Percentiles rank a stretch among this genome's conserved stretches.
Conservation (phyloP, 2,329 filamentous ascomycete species). For the Colletotrichum lini region DNA sequence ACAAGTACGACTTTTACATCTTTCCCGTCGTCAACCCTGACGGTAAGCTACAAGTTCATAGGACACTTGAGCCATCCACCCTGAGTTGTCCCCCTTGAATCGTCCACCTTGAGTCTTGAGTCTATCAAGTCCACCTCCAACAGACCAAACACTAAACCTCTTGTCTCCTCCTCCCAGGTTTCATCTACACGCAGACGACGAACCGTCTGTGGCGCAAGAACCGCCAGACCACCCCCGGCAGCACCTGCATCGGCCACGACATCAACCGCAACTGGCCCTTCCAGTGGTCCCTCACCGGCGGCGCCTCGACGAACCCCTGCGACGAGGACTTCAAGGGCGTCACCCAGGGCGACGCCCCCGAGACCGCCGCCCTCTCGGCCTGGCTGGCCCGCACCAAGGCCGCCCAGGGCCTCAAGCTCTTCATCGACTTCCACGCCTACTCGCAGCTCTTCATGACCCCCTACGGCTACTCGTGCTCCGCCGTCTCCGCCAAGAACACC, state of each 20-base stretch:
- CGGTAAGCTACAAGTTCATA: constrained; percentile 48
- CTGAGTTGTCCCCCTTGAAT: no score
- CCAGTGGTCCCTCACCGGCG: constrained; percentile 59
- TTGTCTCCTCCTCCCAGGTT: constrained; percentile 52
- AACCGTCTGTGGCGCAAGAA: constrained; percentile 70
- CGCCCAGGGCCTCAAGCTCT: constrained; percentile 64
- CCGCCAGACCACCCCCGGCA: constrained; percentile 53
- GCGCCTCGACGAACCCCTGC: constrained; percentile 61
- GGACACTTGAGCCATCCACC: no score
- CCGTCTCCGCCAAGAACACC: constrained; percentile 60
- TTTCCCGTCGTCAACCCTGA: constrained; percentile 69
- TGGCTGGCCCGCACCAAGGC: constrained; percentile 46
- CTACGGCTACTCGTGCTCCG: constrained; percentile 72
- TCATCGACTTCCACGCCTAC: constrained; percentile 73
- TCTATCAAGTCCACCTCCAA: no score
- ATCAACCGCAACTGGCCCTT: constrained; percentile 69
- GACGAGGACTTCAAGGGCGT: constrained; percentile 57
- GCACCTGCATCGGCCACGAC: constrained; percentile 59
- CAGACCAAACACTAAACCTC: no score
- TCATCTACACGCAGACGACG: constrained; percentile 66
- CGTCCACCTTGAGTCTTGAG: no score
- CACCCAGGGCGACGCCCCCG: constrained; percentile 57
- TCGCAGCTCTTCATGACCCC: constrained; percentile 66
- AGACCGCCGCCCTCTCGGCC: constrained; percentile 59
- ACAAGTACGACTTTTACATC: constrained; percentile 74